Percentiles rank a stretch among this genome's conserved stretches.
phyloP scores from a whole-genome alignment of 1,284 basidiomycete species.

The Sanguinoderma infundibulare region DNA sequence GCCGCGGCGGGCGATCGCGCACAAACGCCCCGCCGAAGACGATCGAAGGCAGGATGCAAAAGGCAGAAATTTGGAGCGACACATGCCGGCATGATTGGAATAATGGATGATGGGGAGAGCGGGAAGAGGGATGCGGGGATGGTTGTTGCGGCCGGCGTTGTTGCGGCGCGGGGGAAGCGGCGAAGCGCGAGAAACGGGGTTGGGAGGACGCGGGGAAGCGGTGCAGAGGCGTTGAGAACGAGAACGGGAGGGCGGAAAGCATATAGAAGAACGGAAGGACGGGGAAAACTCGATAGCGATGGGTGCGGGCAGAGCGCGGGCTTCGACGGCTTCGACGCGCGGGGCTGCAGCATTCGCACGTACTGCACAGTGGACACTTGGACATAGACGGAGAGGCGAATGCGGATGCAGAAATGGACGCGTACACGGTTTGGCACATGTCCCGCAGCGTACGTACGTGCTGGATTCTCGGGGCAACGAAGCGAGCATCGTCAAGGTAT shows the following conservation, averaged over 20 bases:
- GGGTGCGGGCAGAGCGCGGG: not conserved
- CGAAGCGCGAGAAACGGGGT: not conserved
- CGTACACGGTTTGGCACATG: no score
- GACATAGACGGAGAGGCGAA: no score
- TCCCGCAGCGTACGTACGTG: no score
- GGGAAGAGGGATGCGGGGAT: not conserved
- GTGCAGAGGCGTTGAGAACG: slow-evolving; percentile 2
- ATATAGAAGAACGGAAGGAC: not conserved
- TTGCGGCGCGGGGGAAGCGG: not conserved
- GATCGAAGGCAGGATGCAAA: not conserved
- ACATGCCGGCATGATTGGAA: not conserved
- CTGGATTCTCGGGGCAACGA: no score
- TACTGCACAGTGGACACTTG: no score
- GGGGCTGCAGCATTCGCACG: no score
- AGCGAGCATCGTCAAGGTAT: no score
- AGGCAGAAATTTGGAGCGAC: not conserved
- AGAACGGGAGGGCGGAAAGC: not conserved
- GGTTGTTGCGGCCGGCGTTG: no score
- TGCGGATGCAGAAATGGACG: no score
- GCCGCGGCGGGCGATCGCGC: not conserved
- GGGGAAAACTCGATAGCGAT: not conserved
- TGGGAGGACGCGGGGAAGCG: slow-evolving; percentile 1
- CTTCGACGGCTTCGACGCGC: no score
- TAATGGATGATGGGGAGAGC: not conserved
- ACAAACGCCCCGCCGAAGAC: not conserved